Conservation (phyloP, 306 rosid species). For the Glycine tomentella region DNA sequence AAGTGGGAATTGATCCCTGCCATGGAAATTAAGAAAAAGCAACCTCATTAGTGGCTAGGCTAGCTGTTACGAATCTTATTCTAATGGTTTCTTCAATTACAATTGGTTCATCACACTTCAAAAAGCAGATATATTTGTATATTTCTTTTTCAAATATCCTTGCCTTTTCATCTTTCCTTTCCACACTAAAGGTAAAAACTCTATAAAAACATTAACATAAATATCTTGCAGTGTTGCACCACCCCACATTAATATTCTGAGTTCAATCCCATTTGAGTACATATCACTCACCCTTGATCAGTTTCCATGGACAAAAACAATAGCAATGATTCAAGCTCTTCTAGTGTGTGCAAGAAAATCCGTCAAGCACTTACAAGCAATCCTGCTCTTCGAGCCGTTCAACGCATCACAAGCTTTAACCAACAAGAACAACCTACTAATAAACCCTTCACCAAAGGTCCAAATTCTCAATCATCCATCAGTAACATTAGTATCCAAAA, state of each 20-base stretch:
- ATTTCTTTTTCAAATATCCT: not conserved
- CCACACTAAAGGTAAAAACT: conserved; percentile 23
- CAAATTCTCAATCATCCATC: conserved; percentile 33
- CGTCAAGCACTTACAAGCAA: conserved; percentile 50
- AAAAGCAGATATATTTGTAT: not conserved
- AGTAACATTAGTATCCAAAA: conserved; percentile 21
- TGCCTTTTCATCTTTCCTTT: conserved; percentile 28
- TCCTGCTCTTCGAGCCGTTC: conserved; percentile 45
- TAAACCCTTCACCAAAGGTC: conserved; percentile 16
- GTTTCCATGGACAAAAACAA: conserved; percentile 51
- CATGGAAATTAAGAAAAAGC: conserved; percentile 40
- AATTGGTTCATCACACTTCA: conserved; percentile 27
- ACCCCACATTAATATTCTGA: conserved; percentile 30
- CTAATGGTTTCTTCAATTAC: conserved; percentile 5
- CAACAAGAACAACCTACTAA: conserved; percentile 47
- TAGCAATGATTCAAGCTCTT: conserved; percentile 26
- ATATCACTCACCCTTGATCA: not conserved
- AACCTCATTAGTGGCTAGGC: conserved; percentile 32
- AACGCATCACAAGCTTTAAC: conserved; percentile 41
- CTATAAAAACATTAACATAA: conserved; percentile 41
- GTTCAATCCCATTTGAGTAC: no score
- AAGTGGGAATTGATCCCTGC: conserved; percentile 64
- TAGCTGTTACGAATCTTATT: conserved; percentile 46
- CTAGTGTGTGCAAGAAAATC: conserved; percentile 56
- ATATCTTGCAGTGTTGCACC: conserved; percentile 17